Conservation (phyloP, 768 basidiomycete genomes). For the Suillus subaureus region DNA sequence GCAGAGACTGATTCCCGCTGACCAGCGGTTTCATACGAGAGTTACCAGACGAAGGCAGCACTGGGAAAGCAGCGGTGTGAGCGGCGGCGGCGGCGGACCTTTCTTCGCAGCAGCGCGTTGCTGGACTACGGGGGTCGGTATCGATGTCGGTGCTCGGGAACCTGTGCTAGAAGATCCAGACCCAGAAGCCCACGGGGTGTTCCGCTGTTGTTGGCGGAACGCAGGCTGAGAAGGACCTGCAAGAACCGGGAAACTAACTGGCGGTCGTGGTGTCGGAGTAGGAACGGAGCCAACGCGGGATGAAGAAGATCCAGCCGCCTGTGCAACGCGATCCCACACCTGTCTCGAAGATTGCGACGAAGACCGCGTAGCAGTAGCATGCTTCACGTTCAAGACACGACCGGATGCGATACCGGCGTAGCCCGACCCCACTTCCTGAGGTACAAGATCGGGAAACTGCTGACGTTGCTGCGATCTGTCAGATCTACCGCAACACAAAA, state of each 20-base stretch:
- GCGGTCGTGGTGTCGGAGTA: constrained; percentile 26
- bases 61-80: constrained; percentile 68
- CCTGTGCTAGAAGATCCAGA: constrained; percentile 17
- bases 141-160: constrained; percentile 24
- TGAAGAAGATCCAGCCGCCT: constrained; percentile 60
- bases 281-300: constrained; percentile 30
- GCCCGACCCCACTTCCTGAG: constrained; percentile 57
- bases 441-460: constrained; percentile 80
- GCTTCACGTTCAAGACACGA: constrained; percentile 82
- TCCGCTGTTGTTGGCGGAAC: constrained; percentile 50
- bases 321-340: constrained; percentile 87
- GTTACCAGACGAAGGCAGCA: constrained; percentile 52
- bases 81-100: constrained; percentile 37
- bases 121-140: constrained; percentile 17
- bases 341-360: constrained; percentile 61
- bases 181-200: constrained; percentile 62
- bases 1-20: constrained; percentile 66
- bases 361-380: constrained; percentile 62
- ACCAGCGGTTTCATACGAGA: constrained; percentile 48
- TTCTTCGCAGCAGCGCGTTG: not conserved
- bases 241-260: constrained; percentile 35
- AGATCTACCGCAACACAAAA: constrained; percentile 4
- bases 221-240: constrained; percentile 17
- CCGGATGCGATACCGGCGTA: constrained; percentile 84
- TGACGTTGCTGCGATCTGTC: constrained; percentile 65